These are phyloP conservation scores for Venturia effusa DNA, from an alignment of 2,329 filamentous ascomycete species.

Conservation along the genomic window DNA sequence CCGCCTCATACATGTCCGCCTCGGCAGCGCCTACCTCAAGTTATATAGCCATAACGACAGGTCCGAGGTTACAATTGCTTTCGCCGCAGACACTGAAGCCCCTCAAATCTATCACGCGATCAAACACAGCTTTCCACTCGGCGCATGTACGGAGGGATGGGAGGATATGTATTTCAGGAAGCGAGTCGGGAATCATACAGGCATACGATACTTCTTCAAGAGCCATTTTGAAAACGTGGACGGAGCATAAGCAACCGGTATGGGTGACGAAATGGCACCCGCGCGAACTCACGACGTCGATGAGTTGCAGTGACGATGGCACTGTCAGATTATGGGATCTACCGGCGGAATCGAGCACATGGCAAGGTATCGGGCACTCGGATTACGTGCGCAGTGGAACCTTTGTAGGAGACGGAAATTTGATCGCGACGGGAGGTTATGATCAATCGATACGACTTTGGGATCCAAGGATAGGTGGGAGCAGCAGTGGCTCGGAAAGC, in stretches of 20 bases:
- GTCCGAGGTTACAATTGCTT: constrained; percentile 86
- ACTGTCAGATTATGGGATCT: constrained; percentile 94
- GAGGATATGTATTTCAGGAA: constrained; percentile 78
- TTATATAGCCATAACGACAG: constrained; percentile 74
- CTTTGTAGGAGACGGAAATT: constrained; percentile 53
- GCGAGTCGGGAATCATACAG: constrained; percentile 85
- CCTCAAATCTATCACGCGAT: constrained; percentile 86
- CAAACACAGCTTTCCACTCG: constrained; percentile 65
- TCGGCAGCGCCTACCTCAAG: constrained; percentile 27
- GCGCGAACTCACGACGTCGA: constrained; percentile 69
- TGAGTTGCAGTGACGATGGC: constrained; percentile 85
- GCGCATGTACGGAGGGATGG: constrained; percentile 85
- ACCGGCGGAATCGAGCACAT: constrained; percentile 63
- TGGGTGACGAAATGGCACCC: constrained; percentile 92
- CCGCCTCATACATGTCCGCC: constrained; percentile 14
- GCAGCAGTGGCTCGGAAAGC: constrained; percentile 21
- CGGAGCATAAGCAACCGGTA: constrained; percentile 84
- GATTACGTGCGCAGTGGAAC: constrained; percentile 71
- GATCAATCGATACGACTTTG: constrained; percentile 88
- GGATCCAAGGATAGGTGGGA: constrained; percentile 65
- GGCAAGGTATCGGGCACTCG: constrained; percentile 72
- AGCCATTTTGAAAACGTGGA: constrained; percentile 92
- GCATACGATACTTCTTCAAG: constrained; percentile 87
- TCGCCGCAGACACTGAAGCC: constrained; percentile 85
- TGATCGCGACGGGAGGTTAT: constrained; percentile 78